Evolutionary conservation across 768 basidiomycete species (phyloP), one percentile per base, ranked within the genome.

Genomic region (Boletus tomentosulus): DNA sequence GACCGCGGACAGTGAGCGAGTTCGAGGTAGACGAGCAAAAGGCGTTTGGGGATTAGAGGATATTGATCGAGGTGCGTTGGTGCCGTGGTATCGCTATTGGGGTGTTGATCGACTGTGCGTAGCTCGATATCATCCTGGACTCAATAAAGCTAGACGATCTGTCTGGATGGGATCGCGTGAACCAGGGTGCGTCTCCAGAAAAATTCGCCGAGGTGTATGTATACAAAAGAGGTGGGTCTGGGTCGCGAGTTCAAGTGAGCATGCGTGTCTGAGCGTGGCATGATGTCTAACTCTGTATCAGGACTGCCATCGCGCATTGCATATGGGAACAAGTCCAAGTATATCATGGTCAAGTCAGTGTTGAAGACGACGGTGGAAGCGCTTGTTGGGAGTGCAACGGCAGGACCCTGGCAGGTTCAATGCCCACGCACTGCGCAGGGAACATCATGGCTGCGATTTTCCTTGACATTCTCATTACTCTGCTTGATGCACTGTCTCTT

Each of bases 111-210:
- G 9, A 6, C 7, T 31, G 11, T 37, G 28, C 8, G 28, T 53
- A 98, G 94, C 81, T 99, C 57, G 96, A 98, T 71, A 92, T 98
- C 71, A 91, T 93, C 51, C 87, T 95, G 51, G 96, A 92, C 24
- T 84, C 87, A 7, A 83, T 94, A 74, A 94, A 95, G 69, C 80
- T 99, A 24, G 89, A 92, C 52, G 97, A 99, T 71, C 89, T 94
- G 64, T 96, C 98, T 64, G 97, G 98, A 67, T 99, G 97, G 97
- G 96, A 99, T 68, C 71, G 98, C 35, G 87, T 87, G 60, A 92
- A 89, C 52, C 72, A 76, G 22, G 77, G 79, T 44, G 87, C 90
- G 3, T 87, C 87, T 0, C 95, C 96, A 0, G 97, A 99, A 71
- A 85, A 87, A 25, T 98, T 98, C 69, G 92, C 97, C 7, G 87